Evolutionary conservation across 805 yeast species (phyloP).

Genomic region (Saturnispora mendoncae): DNA sequence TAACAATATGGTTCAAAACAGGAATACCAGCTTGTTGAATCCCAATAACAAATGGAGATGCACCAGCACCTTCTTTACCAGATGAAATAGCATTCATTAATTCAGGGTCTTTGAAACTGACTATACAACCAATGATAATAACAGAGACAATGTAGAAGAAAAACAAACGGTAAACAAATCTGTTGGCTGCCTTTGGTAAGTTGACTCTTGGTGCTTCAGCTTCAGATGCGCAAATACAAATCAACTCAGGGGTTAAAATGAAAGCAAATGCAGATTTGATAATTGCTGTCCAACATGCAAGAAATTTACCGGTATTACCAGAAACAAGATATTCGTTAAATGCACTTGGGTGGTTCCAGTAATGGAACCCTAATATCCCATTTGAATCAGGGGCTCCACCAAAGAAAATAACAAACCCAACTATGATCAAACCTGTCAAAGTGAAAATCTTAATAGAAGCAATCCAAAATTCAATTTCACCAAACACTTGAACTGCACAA

Average conservation of each 20-base stretch:
- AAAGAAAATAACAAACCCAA: conserved; percentile 49
- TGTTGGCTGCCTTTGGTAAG: conserved; percentile 27
- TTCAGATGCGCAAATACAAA: conserved; percentile 28
- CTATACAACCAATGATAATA: conserved; percentile 43
- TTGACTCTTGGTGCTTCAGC: conserved; percentile 26
- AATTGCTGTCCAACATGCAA: conserved; percentile 55
- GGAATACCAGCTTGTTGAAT: conserved; percentile 57
- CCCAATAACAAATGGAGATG: conserved; percentile 84
- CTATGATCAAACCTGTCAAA: conserved; percentile 51
- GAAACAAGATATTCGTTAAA: conserved; percentile 41
- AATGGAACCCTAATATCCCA: conserved; percentile 36
- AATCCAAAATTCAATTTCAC: conserved; percentile 59
- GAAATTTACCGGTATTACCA: conserved; percentile 54
- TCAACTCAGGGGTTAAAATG: conserved; percentile 32
- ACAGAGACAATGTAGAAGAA: conserved; percentile 27
- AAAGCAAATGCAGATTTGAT: conserved; percentile 60
- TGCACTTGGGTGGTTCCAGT: conserved; percentile 32
- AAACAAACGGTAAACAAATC: conserved; percentile 27
- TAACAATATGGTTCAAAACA: conserved; percentile 68
- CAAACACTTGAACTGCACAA: conserved; percentile 41
- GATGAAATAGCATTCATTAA: conserved; percentile 38
- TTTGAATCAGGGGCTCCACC: conserved; percentile 53
- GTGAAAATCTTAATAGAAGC: conserved; percentile 56
- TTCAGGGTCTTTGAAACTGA: conserved; percentile 32
- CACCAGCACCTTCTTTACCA: conserved; percentile 54